Base-by-base conservation (phyloP, 768 basidiomycete genomes). In the Leccinum disarticulatum region DNA sequence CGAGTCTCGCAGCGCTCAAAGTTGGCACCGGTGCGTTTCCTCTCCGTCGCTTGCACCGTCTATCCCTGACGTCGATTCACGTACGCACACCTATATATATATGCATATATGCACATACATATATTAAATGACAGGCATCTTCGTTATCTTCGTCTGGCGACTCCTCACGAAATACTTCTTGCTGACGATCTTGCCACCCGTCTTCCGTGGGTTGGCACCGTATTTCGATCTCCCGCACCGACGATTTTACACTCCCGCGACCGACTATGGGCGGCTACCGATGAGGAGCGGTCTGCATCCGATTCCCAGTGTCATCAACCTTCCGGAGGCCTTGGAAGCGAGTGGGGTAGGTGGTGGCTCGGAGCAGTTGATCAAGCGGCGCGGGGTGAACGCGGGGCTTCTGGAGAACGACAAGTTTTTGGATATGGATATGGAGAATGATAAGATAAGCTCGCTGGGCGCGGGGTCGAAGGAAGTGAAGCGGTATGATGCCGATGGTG, bases 161-260 rank as follows among this genome's bases (percentile, higher is more conserved):
- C 77, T 98, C 48, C 66, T 91, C 43, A 92, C 92, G 9, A 98
- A 98, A 73, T 83, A 86, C 0, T 69, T 83, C 3, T 74, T 93
- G 19, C 90, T 93, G 66, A 67, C 84, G 7, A 74, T 88, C 49
- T 84, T 98, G 1, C 95, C 95, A 1, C 92, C 93, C 0, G 79
- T 86, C 17, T 97, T 93, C 81, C 88, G 95, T 59, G 76, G 85
- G 49, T 78, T 91, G 61, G 80, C 90, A 8, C 81, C 80, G 30
- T 78, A 84, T 41, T 81, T 92, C 67, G 78, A 78, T 8, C 83
- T 98, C 4, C 96, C 95, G 0, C 85, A 87, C 61, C 83, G 96
- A 10, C 81, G 93, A 15, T 93, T 93, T 75, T 97, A 98, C 72
- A 90, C 87, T 6, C 89, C 93, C 30, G 92, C 95, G 31, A 94